phyloP scores from a whole-genome alignment of 495 filamentous ascomycete species.

The Penicillium diatomitis region DNA sequence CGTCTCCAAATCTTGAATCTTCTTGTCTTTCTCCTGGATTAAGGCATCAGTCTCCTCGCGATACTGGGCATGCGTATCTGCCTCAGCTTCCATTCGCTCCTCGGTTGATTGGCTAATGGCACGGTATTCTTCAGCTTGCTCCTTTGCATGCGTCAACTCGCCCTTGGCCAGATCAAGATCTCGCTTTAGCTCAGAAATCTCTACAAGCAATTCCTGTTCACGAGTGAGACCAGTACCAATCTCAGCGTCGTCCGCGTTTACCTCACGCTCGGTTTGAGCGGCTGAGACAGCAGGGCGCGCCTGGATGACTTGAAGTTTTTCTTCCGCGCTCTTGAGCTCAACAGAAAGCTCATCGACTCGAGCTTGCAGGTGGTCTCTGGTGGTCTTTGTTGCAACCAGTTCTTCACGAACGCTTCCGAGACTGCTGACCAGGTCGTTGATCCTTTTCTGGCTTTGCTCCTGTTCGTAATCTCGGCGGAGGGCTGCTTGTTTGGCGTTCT shows the following conservation, averaged over 20 bases:
- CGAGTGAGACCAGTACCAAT: conserved; percentile 50
- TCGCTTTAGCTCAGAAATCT: conserved; percentile 75
- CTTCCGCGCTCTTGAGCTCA: conserved; percentile 79
- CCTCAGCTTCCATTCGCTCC: conserved; percentile 71
- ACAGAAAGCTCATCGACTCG: conserved; percentile 81
- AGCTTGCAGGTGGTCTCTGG: conserved; percentile 75
- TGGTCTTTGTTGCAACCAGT: conserved; percentile 71
- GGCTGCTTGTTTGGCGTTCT: conserved; percentile 68
- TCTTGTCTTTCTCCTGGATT: conserved; percentile 62
- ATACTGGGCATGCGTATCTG: conserved; percentile 76
- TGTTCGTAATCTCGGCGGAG: conserved; percentile 81
- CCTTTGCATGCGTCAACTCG: conserved; percentile 70
- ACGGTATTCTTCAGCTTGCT: conserved; percentile 78
- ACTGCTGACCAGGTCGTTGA: conserved; percentile 79
- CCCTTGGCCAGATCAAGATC: conserved; percentile 65
- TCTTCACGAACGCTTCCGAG: conserved; percentile 73
- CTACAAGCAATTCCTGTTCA: conserved; percentile 78
- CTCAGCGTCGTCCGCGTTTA: conserved; percentile 25
- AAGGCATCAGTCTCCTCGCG: conserved; percentile 70
- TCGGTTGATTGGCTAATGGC: conserved; percentile 83
- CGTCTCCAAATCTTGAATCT: conserved; percentile 69
- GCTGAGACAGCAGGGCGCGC: conserved; percentile 53
- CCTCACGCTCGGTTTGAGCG: conserved; percentile 22
- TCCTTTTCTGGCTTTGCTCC: conserved; percentile 74
- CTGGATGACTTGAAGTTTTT: conserved; percentile 69